phyloP scores from a whole-genome alignment of 2,329 filamentous ascomycete genomes.

The Cladophialophora bantiana region DNA sequence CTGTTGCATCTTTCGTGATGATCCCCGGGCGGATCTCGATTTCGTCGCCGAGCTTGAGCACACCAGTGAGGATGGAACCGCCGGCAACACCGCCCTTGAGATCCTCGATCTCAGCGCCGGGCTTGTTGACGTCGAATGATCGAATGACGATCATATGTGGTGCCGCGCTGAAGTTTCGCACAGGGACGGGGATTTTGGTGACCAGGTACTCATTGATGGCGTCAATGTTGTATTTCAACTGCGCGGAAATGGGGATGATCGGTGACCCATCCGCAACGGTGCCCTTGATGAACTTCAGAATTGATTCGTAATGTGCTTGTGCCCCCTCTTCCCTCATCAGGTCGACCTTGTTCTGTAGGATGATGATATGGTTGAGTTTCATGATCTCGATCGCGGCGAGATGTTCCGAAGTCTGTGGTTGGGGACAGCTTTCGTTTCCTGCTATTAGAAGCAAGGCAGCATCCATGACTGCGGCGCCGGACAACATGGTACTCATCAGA shows the following conservation, averaged over 20 bases:
- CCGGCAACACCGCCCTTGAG: conserved; percentile 98
- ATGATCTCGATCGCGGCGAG: conserved; percentile 99
- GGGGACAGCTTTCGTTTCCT: conserved; percentile 97
- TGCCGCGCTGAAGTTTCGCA: conserved; percentile 87
- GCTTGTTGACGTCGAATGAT: conserved; percentile 99
- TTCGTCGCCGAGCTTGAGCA: conserved; percentile 95
- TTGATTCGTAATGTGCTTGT: conserved; percentile 92
- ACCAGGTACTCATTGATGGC: conserved; percentile 96
- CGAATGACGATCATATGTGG: conserved; percentile 99
- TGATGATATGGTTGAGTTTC: conserved; percentile 99
- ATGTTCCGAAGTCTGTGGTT: conserved; percentile 98
- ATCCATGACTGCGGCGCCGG: conserved; percentile 99
- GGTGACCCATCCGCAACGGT: conserved; percentile 94
- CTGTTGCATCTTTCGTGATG: conserved; percentile 91
- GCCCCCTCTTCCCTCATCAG: conserved; percentile 96
- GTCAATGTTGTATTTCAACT: conserved; percentile 99
- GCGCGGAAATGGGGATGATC: conserved; percentile 94
- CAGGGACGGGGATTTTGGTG: conserved; percentile 90
- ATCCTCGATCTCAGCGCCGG: conserved; percentile 97
- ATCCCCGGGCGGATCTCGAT: conserved; percentile 99
- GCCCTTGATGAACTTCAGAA: conserved; percentile 96
- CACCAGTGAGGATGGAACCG: conserved; percentile 94
- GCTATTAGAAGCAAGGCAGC: conserved; percentile 94
- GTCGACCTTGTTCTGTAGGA: conserved; percentile 99
- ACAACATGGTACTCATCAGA: conserved; percentile 99